Evolutionary conservation across 257 asterid species (phyloP).

Genomic region (Prunella vulgaris): DNA sequence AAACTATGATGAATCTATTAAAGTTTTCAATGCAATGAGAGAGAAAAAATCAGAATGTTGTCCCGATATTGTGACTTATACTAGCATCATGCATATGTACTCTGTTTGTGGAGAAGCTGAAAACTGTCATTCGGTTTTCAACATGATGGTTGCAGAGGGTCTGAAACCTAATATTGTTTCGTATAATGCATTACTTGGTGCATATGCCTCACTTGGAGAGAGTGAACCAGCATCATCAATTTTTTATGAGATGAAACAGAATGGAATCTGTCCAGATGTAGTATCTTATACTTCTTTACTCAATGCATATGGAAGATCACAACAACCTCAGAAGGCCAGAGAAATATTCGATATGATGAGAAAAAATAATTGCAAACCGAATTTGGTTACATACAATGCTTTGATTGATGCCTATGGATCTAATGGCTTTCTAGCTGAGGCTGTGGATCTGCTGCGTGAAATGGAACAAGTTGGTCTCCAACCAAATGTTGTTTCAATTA

Average conservation of each 20-base stretch:
- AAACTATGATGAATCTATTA: constrained; percentile 60
- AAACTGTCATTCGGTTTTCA: constrained; percentile 74
- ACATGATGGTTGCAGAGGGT: constrained; percentile 76
- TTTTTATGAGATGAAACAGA: constrained; percentile 56
- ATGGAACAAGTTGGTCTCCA: constrained; percentile 78
- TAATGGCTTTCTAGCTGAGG: constrained; percentile 73
- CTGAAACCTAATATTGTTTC: constrained; percentile 76
- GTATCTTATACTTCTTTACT: constrained; percentile 86
- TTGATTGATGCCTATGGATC: constrained; percentile 95
- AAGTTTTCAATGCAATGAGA: constrained; percentile 74
- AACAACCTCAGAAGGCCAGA: constrained; percentile 69
- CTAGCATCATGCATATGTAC: constrained; percentile 92
- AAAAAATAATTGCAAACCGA: constrained; percentile 67
- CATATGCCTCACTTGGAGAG: constrained; percentile 84
- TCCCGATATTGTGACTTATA: constrained; percentile 82
- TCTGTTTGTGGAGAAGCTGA: constrained; percentile 76
- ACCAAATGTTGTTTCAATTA: constrained; percentile 84
- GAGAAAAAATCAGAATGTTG: constrained; percentile 59
- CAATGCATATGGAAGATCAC: constrained; percentile 90
- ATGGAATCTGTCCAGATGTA: constrained; percentile 67
- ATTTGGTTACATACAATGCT: constrained; percentile 84
- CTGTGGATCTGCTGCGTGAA: constrained; percentile 74
- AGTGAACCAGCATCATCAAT: constrained; percentile 46
- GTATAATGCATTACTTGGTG: constrained; percentile 81
- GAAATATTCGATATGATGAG: constrained; percentile 71